Base-by-base conservation (phyloP, 2,329 filamentous ascomycete genomes). In the Periglandula ipomoeae region DNA sequence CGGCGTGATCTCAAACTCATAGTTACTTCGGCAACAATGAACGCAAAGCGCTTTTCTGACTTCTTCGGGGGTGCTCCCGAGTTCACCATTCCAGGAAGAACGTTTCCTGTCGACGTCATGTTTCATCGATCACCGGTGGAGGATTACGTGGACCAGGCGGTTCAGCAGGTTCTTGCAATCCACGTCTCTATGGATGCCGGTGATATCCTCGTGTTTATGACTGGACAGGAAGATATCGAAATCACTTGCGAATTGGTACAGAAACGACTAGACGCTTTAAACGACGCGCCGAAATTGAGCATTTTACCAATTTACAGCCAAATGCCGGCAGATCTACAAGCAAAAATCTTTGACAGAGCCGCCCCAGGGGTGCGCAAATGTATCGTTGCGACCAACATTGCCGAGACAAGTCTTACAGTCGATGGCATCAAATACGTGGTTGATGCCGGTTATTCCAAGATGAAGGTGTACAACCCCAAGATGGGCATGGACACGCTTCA, bases 401-500 rank as follows among this genome's bases (percentile, higher is more conserved):
- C 93, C 2, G 93, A 98, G 67, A 98, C 93, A 0, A 95, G 89
- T 74, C 73, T 98, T 70, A 98, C 93, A 0, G 93, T 98, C 5
- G 93, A 98, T 62, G 93, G 93, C 56, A 98, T 98, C 68, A 97
- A 97, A 85, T 98, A 95, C 60, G 93, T 98, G 20, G 93, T 98
- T 4, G 93, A 98, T 64, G 83, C 88, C 2, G 93, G 93, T 0
- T 98, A 91, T 66, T 95, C 89, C 2, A 98, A 98, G 65, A 79
- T 97, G 62, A 98, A 98, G 65, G 93, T 98, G 4, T 98, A 97
- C 69, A 98, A 98, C 60, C 90, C 93, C 5, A 87, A 90, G 47
- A 97, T 98, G 89, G 93, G 93, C 50, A 98, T 98, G 93, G 93
- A 98, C 61, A 96, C 91, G 0, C 78, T 98, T 13, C 93, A 97